Evolutionary conservation across 176 grass and related monocot species (phyloP).

Genomic region (Musa itinerans): DNA sequence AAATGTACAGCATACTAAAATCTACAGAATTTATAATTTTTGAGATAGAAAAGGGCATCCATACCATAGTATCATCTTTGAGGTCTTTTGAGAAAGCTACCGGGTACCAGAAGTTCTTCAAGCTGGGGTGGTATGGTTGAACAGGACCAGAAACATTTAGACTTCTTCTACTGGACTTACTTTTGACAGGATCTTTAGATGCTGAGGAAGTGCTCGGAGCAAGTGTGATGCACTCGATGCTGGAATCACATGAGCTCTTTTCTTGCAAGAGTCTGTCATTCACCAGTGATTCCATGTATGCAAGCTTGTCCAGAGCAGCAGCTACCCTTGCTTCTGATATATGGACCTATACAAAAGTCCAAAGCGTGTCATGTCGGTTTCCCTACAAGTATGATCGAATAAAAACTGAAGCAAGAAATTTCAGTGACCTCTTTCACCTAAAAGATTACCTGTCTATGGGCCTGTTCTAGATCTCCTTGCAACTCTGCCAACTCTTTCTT

Average conservation of each 20-base stretch:
- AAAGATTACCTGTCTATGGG: slow-evolving; percentile 70
- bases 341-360: slow-evolving; percentile 42
- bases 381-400: background rate
- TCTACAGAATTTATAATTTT: slow-evolving; percentile 11
- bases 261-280: slow-evolving; percentile 47
- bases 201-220: slow-evolving; percentile 52
- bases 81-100: slow-evolving; percentile 84
- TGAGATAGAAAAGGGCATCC: background rate
- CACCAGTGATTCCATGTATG: slow-evolving; percentile 72
- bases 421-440: background rate
- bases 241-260: slow-evolving; percentile 32
- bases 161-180: slow-evolving; percentile 25
- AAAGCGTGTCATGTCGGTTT: background rate
- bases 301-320: slow-evolving; percentile 62
- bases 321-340: slow-evolving; percentile 65
- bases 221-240: slow-evolving; percentile 25
- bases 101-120: slow-evolving; percentile 99
- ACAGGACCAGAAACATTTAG: slow-evolving; percentile 78
- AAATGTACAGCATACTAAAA: background rate
- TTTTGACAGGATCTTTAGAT: slow-evolving; percentile 7
- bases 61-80: slow-evolving; percentile 93
- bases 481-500: slow-evolving; percentile 81
- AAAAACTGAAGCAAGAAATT: background rate
- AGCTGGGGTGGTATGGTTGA: slow-evolving; percentile 53
- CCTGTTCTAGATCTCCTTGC: slow-evolving; percentile 54